phyloP scores from a whole-genome alignment of 441 rosid genomes.

The Gossypium schwendimanii region DNA sequence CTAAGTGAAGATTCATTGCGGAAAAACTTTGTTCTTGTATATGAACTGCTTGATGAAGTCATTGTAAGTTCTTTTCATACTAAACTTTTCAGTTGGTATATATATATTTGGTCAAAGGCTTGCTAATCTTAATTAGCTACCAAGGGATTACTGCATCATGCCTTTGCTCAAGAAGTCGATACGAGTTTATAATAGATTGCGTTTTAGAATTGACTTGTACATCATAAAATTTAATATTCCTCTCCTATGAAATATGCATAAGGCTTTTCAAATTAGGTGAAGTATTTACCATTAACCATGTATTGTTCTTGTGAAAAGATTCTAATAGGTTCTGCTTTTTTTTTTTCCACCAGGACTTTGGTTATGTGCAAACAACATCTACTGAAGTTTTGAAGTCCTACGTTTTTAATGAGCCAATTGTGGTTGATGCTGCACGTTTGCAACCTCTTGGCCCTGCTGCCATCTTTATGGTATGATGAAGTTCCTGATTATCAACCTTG shows the following conservation, averaged over 20 bases:
- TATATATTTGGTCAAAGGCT: neutral
- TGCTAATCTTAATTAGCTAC: neutral
- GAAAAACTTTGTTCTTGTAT: conserved; percentile 88
- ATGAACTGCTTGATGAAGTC: conserved; percentile 91
- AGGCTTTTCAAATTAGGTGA: conserved; percentile 1
- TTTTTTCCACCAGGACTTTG: conserved; percentile 57
- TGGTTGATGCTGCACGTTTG: conserved; percentile 69
- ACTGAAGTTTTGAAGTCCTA: conserved; percentile 67
- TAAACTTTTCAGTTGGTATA: conserved; percentile 5
- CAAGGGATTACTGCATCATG: conserved; percentile 4
- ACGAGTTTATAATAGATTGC: neutral
- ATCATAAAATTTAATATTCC: neutral
- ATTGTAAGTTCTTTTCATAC: conserved; percentile 49
- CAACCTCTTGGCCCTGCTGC: conserved; percentile 89
- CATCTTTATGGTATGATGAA: conserved; percentile 64
- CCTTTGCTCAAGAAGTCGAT: neutral
- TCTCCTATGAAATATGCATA: neutral
- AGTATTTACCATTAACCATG: neutral
- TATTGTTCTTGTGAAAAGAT: neutral
- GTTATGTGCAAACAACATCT: conserved; percentile 79
- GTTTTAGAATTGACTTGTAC: neutral
- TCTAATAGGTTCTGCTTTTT: neutral
- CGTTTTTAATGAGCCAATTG: conserved; percentile 83
- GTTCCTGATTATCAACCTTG: neutral
- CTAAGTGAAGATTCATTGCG: conserved; percentile 86